Evolutionary conservation across 441 rosid species (phyloP), one percentile per base, ranked within the genome.

Genomic region (Gossypium trilobum): DNA sequence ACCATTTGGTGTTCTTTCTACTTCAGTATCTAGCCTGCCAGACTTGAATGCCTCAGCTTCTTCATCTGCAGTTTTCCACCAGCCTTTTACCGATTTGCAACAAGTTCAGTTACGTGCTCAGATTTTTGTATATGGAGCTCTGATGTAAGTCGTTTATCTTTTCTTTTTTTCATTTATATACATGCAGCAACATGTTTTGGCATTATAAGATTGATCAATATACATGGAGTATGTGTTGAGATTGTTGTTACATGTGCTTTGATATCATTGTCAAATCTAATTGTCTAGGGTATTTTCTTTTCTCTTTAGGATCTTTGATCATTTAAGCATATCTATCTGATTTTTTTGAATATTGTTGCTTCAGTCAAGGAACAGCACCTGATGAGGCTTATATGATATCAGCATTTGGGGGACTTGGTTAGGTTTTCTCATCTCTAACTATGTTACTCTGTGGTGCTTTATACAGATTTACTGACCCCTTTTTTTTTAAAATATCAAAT

Each of bases 71-170:
- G 78, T 83, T 66, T 87, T 88, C 83, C 93, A 80, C 59, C 99
- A 95, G 84, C 97, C 98, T 79, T 93, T 96, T 84, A 90, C 95
- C 2, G 98, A 96, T 78, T 75, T 84, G 75, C 99, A 96, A 78
- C 99, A 96, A 96, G 90, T 96, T 82, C 98, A 93, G 78, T 84
- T 96, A 74, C 98, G 99, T 61, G 96, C 99, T 57, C 99, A 96
- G 86, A 96, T 96, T 64, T 88, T 96, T 86, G 98, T 93, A 73
- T 96, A 96, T 80, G 99, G 99, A 72, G 90, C 95, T 75, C 79
- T 96, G 78, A 93, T 96, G 99, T 96, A 80, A 80, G 97, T 79
- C 2, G 4, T 51, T 19, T n/a, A 51, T 31, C 2, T 16, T 52
- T 2, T 27, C 29, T 59, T 29, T 23, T 58, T 17, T 8, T 11